phyloP scores from a whole-genome alignment of 306 rosid genomes.

The Corylus heterophylla region DNA sequence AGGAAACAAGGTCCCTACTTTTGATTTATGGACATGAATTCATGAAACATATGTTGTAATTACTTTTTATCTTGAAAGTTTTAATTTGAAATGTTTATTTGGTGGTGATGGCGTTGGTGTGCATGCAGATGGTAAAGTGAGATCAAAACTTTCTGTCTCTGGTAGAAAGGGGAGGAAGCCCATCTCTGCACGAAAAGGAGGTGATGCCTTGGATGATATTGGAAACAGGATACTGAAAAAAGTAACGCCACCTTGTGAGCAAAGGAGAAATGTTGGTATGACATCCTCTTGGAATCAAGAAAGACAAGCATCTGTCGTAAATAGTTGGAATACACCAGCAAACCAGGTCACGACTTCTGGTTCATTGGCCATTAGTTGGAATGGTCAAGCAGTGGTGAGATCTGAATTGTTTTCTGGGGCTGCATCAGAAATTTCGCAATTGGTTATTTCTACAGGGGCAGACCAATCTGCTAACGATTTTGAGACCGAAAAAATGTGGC shows the following conservation, averaged over 20 bases:
- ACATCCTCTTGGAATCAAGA: conserved; percentile 11
- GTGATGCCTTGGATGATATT: conserved; percentile 32
- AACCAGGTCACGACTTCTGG: conserved; percentile 34
- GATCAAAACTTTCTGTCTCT: conserved; percentile 38
- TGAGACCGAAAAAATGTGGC: conserved; percentile 64
- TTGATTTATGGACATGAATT: conserved; percentile 24
- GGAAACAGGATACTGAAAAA: conserved; percentile 42
- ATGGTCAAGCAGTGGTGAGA: conserved; percentile 34
- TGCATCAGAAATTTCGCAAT: conserved; percentile 44
- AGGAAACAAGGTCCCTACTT: conserved; percentile 60
- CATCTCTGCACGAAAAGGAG: conserved; percentile 42
- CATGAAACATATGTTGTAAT: conserved; percentile 8
- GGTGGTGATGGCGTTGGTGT: conserved; percentile 36
- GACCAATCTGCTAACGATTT: conserved; percentile 46
- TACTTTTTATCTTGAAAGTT: conserved; percentile 10
- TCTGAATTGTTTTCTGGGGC: conserved; percentile 42
- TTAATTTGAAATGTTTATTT: conserved; percentile 33
- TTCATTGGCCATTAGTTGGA: conserved; percentile 37
- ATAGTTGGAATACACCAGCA: conserved; percentile 25
- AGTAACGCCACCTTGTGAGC: conserved; percentile 37
- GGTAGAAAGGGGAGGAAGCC: conserved; percentile 47
- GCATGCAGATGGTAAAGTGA: conserved; percentile 59
- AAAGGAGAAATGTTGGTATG: conserved; percentile 28
- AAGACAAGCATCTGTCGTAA: conserved; percentile 29
- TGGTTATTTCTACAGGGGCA: conserved; percentile 39